A percentile compares a stretch with the other conserved stretches of the same genome.
phyloP scores from a whole-genome alignment of 192 early-diverging fungal species.

The Phycomyces blakesleeanus region DNA sequence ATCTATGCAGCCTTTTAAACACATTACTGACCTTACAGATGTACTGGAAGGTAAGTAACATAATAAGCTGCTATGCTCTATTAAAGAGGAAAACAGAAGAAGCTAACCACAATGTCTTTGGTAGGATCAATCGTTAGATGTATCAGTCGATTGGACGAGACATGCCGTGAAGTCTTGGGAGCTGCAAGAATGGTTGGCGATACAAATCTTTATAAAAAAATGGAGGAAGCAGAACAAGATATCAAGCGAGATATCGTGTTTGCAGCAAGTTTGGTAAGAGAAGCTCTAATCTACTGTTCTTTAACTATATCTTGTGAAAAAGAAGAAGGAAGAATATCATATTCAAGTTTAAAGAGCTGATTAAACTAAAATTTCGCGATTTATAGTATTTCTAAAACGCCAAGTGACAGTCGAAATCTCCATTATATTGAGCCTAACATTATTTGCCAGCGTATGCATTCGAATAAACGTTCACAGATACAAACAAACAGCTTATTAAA shows the following conservation, averaged over 20 bases:
- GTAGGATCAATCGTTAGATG: slow-evolving; percentile 88
- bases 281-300: too few species aligned
- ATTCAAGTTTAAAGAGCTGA: too few species aligned
- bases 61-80: background rate
- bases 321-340: too few species aligned
- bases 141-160: slow-evolving; percentile 91
- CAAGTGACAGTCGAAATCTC: too few species aligned
- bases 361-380: too few species aligned
- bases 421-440: too few species aligned
- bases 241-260: slow-evolving; percentile 97
- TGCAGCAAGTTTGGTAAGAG: slow-evolving; percentile 75
- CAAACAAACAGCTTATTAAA: too few species aligned
- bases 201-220: slow-evolving; percentile 80
- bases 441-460: too few species aligned
- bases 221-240: slow-evolving; percentile 80
- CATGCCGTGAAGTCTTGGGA: slow-evolving; percentile 80
- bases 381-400: too few species aligned
- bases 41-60: slow-evolving; percentile 74
- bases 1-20: slow-evolving; percentile 65
- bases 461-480: too few species aligned
- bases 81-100: background rate
- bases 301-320: too few species aligned
- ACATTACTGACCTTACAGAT: slow-evolving; percentile 90
- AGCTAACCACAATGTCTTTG: background rate
- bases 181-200: slow-evolving; percentile 91